phyloP scores from a whole-genome alignment of 2,329 filamentous ascomycete species.

The Epichloe scottii region DNA sequence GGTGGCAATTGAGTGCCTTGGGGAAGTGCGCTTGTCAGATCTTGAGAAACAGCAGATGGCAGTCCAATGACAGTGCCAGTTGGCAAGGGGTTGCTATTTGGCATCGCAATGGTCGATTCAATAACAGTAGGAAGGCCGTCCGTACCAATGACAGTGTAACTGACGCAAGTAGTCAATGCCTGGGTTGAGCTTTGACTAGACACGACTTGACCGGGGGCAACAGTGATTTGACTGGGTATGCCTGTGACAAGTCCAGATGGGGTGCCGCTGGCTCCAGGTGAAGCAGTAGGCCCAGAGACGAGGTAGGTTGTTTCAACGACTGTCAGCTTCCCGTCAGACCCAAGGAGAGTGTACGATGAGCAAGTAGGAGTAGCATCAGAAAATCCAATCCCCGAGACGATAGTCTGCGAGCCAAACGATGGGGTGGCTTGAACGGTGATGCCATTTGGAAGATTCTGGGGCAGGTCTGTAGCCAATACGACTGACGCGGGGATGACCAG shows the following conservation, averaged over 20 bases:
- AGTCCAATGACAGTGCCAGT: constrained; percentile 8
- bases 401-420: constrained; percentile 1
- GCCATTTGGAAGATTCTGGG: constrained; percentile 7
- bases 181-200: not conserved
- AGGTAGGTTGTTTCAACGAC: constrained; percentile 17
- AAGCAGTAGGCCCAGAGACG: constrained; percentile 9
- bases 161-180: constrained; percentile 19
- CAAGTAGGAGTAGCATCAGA: constrained; percentile 12
- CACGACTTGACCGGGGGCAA: constrained; percentile 2
- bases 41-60: constrained; percentile 9
- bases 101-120: constrained; percentile 19
- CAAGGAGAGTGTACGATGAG: constrained; percentile 19
- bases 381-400: constrained; percentile 7
- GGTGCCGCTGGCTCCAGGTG: constrained; percentile 2
- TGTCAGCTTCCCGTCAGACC: constrained; percentile 16
- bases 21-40: constrained; percentile 7
- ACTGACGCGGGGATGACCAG: constrained; percentile 15
- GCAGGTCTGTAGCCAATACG: constrained; percentile 5
- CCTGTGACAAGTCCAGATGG: constrained; percentile 14
- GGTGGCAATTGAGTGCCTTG: constrained; percentile 9
- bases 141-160: constrained; percentile 16
- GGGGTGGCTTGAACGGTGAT: constrained; percentile 3
- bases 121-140: constrained; percentile 18
- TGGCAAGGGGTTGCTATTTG: constrained; percentile 11
- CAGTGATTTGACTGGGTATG: constrained; percentile 11